Conservation (phyloP, 768 basidiomycete species). For the Podaxis carcinomalis region DNA sequence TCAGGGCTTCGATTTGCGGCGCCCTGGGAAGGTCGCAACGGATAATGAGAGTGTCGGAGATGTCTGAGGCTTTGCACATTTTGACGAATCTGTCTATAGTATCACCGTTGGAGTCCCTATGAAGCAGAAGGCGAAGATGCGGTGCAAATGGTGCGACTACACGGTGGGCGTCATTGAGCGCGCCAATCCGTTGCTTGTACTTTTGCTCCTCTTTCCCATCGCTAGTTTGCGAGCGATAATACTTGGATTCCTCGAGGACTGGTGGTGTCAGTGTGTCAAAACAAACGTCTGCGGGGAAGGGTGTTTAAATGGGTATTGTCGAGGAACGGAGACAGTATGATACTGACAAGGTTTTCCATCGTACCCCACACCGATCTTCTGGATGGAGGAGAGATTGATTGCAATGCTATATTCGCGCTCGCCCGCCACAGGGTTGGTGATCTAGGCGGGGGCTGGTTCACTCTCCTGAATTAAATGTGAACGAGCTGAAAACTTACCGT, state of each 20-base stretch:
- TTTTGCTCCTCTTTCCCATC: slow-evolving; percentile 35
- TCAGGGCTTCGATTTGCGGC: slow-evolving; percentile 43
- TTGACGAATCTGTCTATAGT: slow-evolving; percentile 44
- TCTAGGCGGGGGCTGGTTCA: slow-evolving; percentile 29
- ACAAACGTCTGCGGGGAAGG: slow-evolving; percentile 47
- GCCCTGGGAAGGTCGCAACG: slow-evolving; percentile 22
- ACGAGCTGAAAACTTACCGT: slow-evolving; percentile 35
- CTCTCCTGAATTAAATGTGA: background rate
- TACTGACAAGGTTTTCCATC: slow-evolving; percentile 64
- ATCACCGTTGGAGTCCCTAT: slow-evolving; percentile 41
- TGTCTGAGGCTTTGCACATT: slow-evolving; percentile 49
- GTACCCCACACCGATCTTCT: slow-evolving; percentile 54
- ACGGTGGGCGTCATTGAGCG: slow-evolving; percentile 54
- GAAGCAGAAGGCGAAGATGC: slow-evolving; percentile 62
- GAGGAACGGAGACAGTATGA: background rate
- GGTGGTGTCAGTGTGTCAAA: slow-evolving; percentile 69
- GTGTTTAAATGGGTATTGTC: background rate
- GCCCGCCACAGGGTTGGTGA: slow-evolving; percentile 54
- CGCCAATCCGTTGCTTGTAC: slow-evolving; percentile 54
- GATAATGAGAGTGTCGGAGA: slow-evolving; percentile 30
- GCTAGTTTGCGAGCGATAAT: slow-evolving; percentile 48
- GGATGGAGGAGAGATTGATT: slow-evolving; percentile 54
- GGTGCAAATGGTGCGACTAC: slow-evolving; percentile 66
- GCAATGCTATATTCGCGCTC: slow-evolving; percentile 45
- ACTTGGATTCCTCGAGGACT: slow-evolving; percentile 52